phyloP scores from a whole-genome alignment of 192 early-diverging fungal genomes.

The Fimicolochytrium jonesii region DNA sequence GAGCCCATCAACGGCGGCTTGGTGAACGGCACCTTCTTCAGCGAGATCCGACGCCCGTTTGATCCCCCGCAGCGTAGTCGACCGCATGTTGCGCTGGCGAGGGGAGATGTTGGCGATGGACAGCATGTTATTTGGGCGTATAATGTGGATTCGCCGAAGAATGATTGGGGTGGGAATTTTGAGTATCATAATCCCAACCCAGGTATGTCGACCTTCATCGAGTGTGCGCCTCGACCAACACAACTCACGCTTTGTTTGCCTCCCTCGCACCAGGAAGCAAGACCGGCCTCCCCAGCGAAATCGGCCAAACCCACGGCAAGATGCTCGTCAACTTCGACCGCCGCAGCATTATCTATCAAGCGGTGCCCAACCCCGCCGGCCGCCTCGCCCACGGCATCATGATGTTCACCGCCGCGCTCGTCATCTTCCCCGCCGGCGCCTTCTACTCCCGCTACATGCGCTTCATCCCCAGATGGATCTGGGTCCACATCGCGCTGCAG shows the following conservation, averaged over 20 bases:
- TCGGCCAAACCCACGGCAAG: conserved; percentile 2
- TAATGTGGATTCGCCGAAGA: conserved; percentile 15
- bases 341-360: not conserved
- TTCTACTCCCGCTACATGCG: conserved; percentile 34
- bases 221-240: too few relatives aligned
- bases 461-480: conserved; percentile 25
- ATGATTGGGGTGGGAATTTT: conserved; percentile 15
- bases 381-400: conserved; percentile 25
- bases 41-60: not conserved
- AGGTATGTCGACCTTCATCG: too few relatives aligned
- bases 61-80: not conserved
- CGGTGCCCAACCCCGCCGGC: not conserved
- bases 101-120: not conserved
- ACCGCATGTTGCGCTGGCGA: not conserved
- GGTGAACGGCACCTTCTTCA: conserved; percentile 7
- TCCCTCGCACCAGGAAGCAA: too few relatives aligned
- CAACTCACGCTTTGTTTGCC: too few relatives aligned
- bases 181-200: conserved; percentile 18
- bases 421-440: conserved; percentile 28
- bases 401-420: conserved; percentile 31
- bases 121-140: conserved; percentile 33
- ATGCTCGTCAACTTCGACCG: conserved; percentile 4
- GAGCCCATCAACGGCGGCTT: conserved; percentile 7
- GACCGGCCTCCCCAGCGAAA: not conserved
- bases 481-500: conserved; percentile 25